These are phyloP conservation scores for Gymnopilus dilepis DNA, from an alignment of 768 basidiomycete species.

Conservation along the genomic window DNA sequence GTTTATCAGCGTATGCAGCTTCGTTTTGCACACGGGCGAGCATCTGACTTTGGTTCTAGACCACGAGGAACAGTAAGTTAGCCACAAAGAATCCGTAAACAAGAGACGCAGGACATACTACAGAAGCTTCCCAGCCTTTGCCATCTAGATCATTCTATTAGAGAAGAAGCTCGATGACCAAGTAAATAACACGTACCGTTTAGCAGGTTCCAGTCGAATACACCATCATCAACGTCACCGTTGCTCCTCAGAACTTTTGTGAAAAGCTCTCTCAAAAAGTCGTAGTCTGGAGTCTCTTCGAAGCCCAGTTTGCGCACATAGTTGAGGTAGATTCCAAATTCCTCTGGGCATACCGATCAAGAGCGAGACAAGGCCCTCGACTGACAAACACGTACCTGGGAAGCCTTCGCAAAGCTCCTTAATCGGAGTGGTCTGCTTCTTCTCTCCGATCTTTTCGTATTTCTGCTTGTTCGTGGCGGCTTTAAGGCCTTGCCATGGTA, in stretches of 20 bases:
- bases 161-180: conserved; percentile 9
- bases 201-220: conserved; percentile 95
- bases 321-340: conserved; percentile 98
- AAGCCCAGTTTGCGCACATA: conserved; percentile 99
- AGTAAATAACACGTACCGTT: conserved; percentile 58
- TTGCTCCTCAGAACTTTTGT: conserved; percentile 92
- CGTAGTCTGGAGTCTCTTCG: conserved; percentile 98
- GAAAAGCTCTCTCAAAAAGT: conserved; percentile 95
- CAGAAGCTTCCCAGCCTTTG: conserved; percentile 90
- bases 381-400: conserved; percentile 70
- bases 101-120: conserved; percentile 52
- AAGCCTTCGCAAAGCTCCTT: conserved; percentile 96
- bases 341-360: conserved; percentile 61
- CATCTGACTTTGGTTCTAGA: conserved; percentile 67
- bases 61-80: background rate
- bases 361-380: conserved; percentile 10
- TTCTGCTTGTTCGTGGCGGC: conserved; percentile 99
- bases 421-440: conserved; percentile 98
- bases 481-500: conserved; percentile 99
- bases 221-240: conserved; percentile 88
- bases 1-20: conserved; percentile 56
- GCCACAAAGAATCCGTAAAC: conserved; percentile 6
- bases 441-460: conserved; percentile 99
- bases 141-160: conserved; percentile 56
- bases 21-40: conserved; percentile 65